These are phyloP conservation scores for Amanita brunnescens DNA, from an alignment of 768 basidiomycete species.

Conservation along the genomic window DNA sequence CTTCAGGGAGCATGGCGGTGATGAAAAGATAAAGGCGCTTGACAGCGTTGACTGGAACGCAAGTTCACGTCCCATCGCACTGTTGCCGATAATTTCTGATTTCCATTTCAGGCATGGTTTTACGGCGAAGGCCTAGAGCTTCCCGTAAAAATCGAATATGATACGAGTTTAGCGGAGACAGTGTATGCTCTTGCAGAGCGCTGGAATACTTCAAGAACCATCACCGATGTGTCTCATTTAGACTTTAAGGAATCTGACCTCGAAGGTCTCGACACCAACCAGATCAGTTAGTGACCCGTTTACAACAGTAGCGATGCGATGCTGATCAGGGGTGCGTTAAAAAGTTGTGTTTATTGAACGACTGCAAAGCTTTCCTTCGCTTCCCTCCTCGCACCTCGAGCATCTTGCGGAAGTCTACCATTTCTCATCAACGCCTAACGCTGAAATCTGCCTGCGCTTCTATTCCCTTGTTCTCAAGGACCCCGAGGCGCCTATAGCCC, in stretches of 20 bases:
- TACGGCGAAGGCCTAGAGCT: conserved; percentile 70
- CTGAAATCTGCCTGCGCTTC: conserved; percentile 72
- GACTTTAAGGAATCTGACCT: conserved; percentile 56
- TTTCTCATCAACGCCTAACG: conserved; percentile 49
- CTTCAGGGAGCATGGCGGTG: conserved; percentile 48
- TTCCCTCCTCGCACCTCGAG: conserved; percentile 50
- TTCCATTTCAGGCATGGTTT: conserved; percentile 58
- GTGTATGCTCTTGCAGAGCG: conserved; percentile 64
- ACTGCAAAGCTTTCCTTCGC: conserved; percentile 50
- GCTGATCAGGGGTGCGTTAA: conserved; percentile 2
- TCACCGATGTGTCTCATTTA: conserved; percentile 33
- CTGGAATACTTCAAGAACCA: conserved; percentile 61
- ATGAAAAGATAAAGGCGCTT: conserved; percentile 55
- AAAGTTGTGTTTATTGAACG: conserved; percentile 86
- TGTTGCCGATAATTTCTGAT: background rate
- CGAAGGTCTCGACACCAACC: conserved; percentile 58
- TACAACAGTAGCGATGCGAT: too few species aligned
- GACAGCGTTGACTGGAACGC: conserved; percentile 76
- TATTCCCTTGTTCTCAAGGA: conserved; percentile 62
- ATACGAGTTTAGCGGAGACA: conserved; percentile 56
- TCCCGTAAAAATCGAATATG: conserved; percentile 70
- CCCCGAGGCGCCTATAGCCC: conserved; percentile 36
- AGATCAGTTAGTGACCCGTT: conserved; percentile 46
- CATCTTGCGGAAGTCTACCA: conserved; percentile 51
- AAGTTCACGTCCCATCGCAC: conserved; percentile 16